Conservation (phyloP, 768 basidiomycete genomes). For the Rickenella mellea region DNA sequence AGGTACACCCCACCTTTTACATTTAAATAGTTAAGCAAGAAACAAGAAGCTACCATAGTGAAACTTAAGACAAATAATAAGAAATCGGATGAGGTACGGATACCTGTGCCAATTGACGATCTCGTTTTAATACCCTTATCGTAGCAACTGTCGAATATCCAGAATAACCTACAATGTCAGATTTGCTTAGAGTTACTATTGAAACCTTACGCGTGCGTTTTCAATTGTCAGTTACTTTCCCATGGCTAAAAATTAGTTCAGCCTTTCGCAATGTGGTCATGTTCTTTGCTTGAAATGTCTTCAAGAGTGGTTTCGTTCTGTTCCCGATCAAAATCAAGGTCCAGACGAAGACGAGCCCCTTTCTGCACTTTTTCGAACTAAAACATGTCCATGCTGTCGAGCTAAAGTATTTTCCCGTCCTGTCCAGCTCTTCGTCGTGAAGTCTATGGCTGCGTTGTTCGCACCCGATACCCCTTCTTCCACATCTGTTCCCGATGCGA, state of each 20-base stretch:
- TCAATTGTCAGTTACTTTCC: neutral
- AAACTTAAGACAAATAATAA: slow-evolving; percentile 35
- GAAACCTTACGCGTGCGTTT: slow-evolving; percentile 57
- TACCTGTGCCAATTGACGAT: neutral
- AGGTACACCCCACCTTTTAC: neutral
- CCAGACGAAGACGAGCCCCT: neutral
- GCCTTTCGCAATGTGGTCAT: slow-evolving; percentile 70
- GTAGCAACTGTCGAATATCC: slow-evolving; percentile 47
- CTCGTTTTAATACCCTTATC: neutral
- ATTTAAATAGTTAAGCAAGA: slow-evolving; percentile 30
- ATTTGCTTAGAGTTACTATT: slow-evolving; percentile 66
- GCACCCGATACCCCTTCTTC: slow-evolving; percentile 14
- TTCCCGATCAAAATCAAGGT: slow-evolving; percentile 36
- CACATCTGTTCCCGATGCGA: slow-evolving; percentile 14
- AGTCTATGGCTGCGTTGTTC: slow-evolving; percentile 38
- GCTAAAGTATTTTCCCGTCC: slow-evolving; percentile 47
- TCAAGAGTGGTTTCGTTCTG: slow-evolving; percentile 70
- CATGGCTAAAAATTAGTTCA: slow-evolving; percentile 17
- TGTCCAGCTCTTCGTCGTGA: slow-evolving; percentile 60
- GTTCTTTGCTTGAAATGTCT: slow-evolving; percentile 66
- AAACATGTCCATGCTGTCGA: slow-evolving; percentile 70
- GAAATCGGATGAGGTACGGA: slow-evolving; percentile 48
- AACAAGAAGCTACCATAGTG: slow-evolving; percentile 35
- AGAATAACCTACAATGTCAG: slow-evolving; percentile 58
- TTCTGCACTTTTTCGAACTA: slow-evolving; percentile 47